Conservation (phyloP, 1,139 yeast genomes). For the Komagataea norvegica region DNA sequence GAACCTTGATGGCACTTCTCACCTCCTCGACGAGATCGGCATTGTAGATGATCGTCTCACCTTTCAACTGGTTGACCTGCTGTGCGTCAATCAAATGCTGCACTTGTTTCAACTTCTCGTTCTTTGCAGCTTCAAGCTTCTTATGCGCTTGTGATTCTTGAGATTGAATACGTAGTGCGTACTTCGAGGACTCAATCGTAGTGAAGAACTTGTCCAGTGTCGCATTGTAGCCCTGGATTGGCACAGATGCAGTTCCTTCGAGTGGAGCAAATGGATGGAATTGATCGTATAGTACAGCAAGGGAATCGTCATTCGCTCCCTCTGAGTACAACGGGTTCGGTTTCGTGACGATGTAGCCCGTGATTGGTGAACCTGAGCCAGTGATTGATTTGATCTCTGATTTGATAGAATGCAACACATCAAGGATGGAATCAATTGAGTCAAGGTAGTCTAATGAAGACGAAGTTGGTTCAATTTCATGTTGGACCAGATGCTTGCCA, state of each 20-base stretch:
- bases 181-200: constrained; percentile 75
- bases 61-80: constrained; percentile 58
- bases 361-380: constrained; percentile 31
- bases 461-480: constrained; percentile 42
- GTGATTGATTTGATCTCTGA: constrained; percentile 29
- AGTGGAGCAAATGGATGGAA: constrained; percentile 82
- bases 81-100: constrained; percentile 64
- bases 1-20: constrained; percentile 56
- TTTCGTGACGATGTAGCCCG: constrained; percentile 67
- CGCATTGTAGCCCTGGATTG: constrained; percentile 61
- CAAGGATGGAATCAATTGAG: constrained; percentile 29
- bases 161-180: constrained; percentile 65
- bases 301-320: constrained; percentile 31
- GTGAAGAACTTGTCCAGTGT: constrained; percentile 84
- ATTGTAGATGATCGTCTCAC: constrained; percentile 65
- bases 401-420: constrained; percentile 49
- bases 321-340: constrained; percentile 45
- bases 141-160: constrained; percentile 73
- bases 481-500: constrained; percentile 46
- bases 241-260: constrained; percentile 25
- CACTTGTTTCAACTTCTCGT: constrained; percentile 69
- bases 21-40: constrained; percentile 74
- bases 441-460: constrained; percentile 36
- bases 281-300: constrained; percentile 64
- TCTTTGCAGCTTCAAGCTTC: constrained; percentile 67